Percentiles rank a stretch among this genome's conserved stretches.
These are phyloP conservation scores for Aspergillus sp. DNA, from an alignment of 2,329 filamentous ascomycete species.

Conservation along the genomic window DNA sequence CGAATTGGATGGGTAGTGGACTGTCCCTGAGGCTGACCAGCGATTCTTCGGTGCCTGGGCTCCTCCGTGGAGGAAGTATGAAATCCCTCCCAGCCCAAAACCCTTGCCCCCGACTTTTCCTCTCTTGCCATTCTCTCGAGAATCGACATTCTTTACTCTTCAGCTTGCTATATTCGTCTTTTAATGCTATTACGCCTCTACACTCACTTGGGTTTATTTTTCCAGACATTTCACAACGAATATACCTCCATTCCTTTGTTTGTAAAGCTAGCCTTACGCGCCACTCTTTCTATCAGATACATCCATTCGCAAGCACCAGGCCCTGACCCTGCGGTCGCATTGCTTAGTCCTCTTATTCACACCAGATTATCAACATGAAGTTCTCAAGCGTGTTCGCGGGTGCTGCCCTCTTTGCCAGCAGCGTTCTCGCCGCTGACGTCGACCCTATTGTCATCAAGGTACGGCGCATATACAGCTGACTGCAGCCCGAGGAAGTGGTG, in stretches of 20 bases:
- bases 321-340: not conserved
- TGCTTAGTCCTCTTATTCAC: not conserved
- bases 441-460: constrained; percentile 57
- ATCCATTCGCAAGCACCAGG: not conserved
- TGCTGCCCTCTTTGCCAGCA: constrained; percentile 44
- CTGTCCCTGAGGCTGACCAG: constrained; percentile 5
- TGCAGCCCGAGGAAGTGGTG: not conserved
- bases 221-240: not conserved
- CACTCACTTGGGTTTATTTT: constrained; percentile 8
- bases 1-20: not conserved
- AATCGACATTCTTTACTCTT: constrained; percentile 5
- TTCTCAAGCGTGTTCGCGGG: constrained; percentile 15
- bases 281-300: constrained; percentile 1
- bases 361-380: constrained; percentile 15
- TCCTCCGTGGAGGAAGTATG: constrained; percentile 11
- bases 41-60: constrained; percentile 5
- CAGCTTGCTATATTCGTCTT: not conserved
- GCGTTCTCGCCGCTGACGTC: constrained; percentile 54
- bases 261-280: constrained; percentile 5
- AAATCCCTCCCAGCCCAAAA: not conserved
- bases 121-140: constrained; percentile 5
- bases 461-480: not conserved
- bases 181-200: constrained; percentile 5
- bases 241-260: constrained; percentile 3
- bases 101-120: not conserved